Evolutionary conservation across 192 early-diverging fungal genomes (phyloP), one percentile per base, ranked within the genome.

Genomic region (Dimargaris verticillata): DNA sequence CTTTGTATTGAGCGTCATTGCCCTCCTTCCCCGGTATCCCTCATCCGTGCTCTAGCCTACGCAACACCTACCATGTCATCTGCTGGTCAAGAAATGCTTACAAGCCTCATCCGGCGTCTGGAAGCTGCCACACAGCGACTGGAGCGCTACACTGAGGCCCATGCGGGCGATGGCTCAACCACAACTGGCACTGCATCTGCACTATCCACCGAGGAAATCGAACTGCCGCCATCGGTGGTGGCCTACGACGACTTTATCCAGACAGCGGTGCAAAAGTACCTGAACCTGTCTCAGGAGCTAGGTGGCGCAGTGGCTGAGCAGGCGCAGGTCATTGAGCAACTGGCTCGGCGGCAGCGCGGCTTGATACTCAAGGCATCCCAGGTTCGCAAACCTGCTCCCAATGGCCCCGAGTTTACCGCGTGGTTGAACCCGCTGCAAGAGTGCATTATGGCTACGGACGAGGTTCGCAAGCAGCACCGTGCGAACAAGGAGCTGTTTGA

Each of bases 111-210:
- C 60, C 90, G 84, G 76, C 83, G 95, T 29, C 77, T 99, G 38
- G 95, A 99, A 73, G 78, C 84, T 24, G 93, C 92, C 57, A 93
- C 93, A 15, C 73, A 81, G 11, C 85, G 91, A 44, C 79, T 99
- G 26, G 95, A 99, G 62, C 87, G 88, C 69, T 64, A 93, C 42
- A 82, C 91, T 17, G 69, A 81, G 61, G 67, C 74, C 38, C 69
- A 70, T 44, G 67, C 73, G 44, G 76, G 81, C 54, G n/a, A n/a
- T n/a, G 67, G 67, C 47, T 67, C 72, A 25, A 64, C 69, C 20
- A 64, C 76, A 28, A 62, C 77, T 1, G 63, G 67, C 28, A 69
- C 67, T 9, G 55, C 74, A 52, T 50, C 44, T 9, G 10, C 17
- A 18, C 12, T 28, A 60, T 67, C 61, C 50, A 65, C 67, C 28